A percentile compares a stretch with the other conserved stretches of the same genome.
phyloP scores from a whole-genome alignment of 1,284 basidiomycete species.

The Boletus smithii region DNA sequence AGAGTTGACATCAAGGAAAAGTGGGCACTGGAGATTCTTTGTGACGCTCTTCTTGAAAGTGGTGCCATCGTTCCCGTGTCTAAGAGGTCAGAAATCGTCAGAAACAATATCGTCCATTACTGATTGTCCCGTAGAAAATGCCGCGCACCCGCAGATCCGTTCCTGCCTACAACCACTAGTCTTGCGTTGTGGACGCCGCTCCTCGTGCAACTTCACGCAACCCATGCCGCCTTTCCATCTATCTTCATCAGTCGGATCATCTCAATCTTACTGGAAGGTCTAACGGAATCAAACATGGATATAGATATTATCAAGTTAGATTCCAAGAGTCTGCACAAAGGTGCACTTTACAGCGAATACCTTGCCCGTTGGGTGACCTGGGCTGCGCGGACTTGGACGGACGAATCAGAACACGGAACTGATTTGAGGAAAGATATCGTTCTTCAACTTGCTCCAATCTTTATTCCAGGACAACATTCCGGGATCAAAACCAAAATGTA shows the following conservation, averaged over 20 bases:
- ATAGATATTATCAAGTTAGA: constrained; percentile 14
- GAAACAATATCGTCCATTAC: constrained; percentile 1
- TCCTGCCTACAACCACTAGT: constrained; percentile 51
- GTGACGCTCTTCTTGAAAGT: constrained; percentile 57
- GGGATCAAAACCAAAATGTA: constrained; percentile 39
- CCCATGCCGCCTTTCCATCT: constrained; percentile 54
- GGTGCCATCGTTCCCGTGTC: constrained; percentile 75
- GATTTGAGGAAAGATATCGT: constrained; percentile 46
- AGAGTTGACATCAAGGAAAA: constrained; percentile 49
- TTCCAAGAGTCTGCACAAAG: constrained; percentile 14
- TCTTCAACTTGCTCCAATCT: constrained; percentile 43
- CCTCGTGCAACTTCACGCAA: constrained; percentile 55
- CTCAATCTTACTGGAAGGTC: constrained; percentile 37
- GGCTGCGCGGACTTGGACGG: constrained; percentile 44
- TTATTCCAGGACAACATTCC: constrained; percentile 39
- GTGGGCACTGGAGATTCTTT: constrained; percentile 69
- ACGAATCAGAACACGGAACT: constrained; percentile 29
- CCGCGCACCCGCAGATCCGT: constrained; percentile 41
- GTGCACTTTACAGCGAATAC: constrained; percentile 52
- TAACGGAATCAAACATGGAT: constrained; percentile 1
- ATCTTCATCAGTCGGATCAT: constrained; percentile 53
- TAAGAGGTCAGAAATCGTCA: constrained; percentile 56
- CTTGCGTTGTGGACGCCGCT: constrained; percentile 72
- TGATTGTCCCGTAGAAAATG: constrained; percentile 53
- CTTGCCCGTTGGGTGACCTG: constrained; percentile 68